phyloP scores from a whole-genome alignment of 2,329 filamentous ascomycete genomes.

The Ophiosphaerella herpotricha region DNA sequence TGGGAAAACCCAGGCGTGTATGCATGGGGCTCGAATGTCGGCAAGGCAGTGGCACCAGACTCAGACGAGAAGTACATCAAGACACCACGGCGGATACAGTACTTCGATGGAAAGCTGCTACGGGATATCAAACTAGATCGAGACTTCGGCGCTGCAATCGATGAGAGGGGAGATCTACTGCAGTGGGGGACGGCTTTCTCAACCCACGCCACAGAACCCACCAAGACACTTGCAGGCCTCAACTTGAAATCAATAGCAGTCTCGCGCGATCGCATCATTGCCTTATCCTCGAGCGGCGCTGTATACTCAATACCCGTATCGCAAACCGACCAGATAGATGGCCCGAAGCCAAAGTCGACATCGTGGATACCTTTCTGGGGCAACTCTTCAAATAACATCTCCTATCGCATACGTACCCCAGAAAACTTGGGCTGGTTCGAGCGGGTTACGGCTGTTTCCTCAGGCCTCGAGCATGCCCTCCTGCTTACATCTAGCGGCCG shows the following conservation, averaged over 20 bases:
- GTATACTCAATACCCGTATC: conserved; percentile 87
- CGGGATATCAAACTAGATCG: conserved; percentile 85
- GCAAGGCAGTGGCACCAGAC: conserved; percentile 82
- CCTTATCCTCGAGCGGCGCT: conserved; percentile 71
- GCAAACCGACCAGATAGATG: conserved; percentile 69
- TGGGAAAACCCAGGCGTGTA: conserved; percentile 86
- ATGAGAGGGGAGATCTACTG: conserved; percentile 83
- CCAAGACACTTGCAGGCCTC: conserved; percentile 77
- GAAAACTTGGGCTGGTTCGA: conserved; percentile 69
- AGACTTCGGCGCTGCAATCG: conserved; percentile 82
- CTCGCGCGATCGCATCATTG: conserved; percentile 82
- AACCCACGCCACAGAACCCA: conserved; percentile 65
- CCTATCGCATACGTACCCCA: conserved; percentile 75
- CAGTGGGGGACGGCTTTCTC: conserved; percentile 89
- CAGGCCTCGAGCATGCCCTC: conserved; percentile 83
- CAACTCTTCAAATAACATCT: conserved; percentile 58
- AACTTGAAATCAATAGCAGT: conserved; percentile 76
- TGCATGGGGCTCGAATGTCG: conserved; percentile 87
- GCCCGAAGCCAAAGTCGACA: conserved; percentile 66
- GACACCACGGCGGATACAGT: conserved; percentile 74
- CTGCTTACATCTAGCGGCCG: conserved; percentile 83
- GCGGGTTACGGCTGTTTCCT: conserved; percentile 72
- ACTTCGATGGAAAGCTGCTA: conserved; percentile 82
- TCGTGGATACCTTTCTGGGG: conserved; percentile 79
- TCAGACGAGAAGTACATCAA: conserved; percentile 80